phyloP scores from a whole-genome alignment of 768 basidiomycete genomes.

The Lentinus tigrinus region DNA sequence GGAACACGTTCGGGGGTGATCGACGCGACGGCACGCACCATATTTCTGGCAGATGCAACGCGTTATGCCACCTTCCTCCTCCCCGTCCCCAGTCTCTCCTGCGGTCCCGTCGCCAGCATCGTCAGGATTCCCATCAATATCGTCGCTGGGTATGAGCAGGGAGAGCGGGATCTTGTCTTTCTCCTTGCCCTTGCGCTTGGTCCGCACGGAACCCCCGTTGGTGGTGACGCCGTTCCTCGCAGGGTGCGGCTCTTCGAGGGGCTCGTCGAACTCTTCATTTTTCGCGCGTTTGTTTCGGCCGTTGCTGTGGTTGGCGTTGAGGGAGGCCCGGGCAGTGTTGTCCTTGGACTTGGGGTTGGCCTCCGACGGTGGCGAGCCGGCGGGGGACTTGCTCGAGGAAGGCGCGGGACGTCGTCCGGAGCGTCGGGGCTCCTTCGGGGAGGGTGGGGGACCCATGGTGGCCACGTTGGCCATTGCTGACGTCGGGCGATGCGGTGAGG shows the following conservation, averaged over 20 bases:
- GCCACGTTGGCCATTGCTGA: conserved; percentile 57
- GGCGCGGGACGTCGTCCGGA: conserved; percentile 73
- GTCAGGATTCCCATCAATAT: conserved; percentile 27
- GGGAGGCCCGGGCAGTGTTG: conserved; percentile 23
- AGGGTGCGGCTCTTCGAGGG: conserved; percentile 45
- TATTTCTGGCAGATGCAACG: conserved; percentile 85
- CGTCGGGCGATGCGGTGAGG: conserved; percentile 15
- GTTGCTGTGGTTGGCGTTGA: conserved; percentile 27
- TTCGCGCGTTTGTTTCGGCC: conserved; percentile 59
- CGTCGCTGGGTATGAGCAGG: conserved; percentile 28
- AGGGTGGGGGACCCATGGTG: conserved; percentile 75
- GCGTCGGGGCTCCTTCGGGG: conserved; percentile 74
- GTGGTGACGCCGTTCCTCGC: conserved; percentile 39
- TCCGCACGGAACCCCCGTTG: conserved; percentile 39
- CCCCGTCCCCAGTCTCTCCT: conserved; percentile 46
- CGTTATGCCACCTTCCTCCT: conserved; percentile 63
- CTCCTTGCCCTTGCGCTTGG: conserved; percentile 66
- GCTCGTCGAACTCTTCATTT: conserved; percentile 71
- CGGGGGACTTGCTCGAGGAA: conserved; percentile 73
- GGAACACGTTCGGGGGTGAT: conserved; percentile 25
- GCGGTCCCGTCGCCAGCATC: conserved; percentile 38
- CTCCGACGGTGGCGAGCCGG: conserved; percentile 55
- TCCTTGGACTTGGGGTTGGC: conserved; percentile 32
- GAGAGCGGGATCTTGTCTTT: conserved; percentile 44
- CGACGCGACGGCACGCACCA: conserved; percentile 46